Evolutionary conservation across 2,329 filamentous ascomycete species (phyloP).

Genomic region (Daldinia eschscholtzii): DNA sequence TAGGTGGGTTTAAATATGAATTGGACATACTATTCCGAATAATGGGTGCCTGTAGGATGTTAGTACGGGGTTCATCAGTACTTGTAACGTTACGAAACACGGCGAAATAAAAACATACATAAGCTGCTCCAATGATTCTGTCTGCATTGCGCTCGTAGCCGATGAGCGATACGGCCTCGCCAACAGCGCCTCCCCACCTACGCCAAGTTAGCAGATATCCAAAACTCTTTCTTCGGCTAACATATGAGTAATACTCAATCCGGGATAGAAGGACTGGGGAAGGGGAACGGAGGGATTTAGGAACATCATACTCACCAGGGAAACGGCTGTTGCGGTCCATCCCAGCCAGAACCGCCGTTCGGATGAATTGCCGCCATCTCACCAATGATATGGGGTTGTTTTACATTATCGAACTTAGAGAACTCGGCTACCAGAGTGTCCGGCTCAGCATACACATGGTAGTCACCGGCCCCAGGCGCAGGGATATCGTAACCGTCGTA

Average conservation of each 20-base stretch:
- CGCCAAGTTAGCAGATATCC: conserved; percentile 22
- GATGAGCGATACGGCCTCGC: conserved; percentile 74
- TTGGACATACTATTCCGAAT: conserved; percentile 56
- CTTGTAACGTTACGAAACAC: not conserved
- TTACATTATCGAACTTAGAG: conserved; percentile 64
- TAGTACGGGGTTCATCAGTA: not conserved
- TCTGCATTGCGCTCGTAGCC: conserved; percentile 75
- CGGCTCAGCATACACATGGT: conserved; percentile 65
- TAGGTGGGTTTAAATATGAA: not conserved
- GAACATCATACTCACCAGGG: conserved; percentile 55
- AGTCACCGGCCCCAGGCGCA: conserved; percentile 60
- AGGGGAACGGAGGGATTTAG: no score
- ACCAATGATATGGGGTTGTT: conserved; percentile 52
- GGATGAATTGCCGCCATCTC: conserved; percentile 66
- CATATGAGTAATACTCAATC: not conserved
- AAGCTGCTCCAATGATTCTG: conserved; percentile 66
- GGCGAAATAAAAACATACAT: conserved; percentile 50
- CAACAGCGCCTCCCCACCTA: conserved; percentile 69
- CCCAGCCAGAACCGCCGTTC: conserved; percentile 64
- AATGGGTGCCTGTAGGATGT: conserved; percentile 55
- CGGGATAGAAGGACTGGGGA: no score
- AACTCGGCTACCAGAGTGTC: conserved; percentile 65
- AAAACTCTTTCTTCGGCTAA: not conserved
- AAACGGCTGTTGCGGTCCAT: conserved; percentile 60
- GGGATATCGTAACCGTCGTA: conserved; percentile 60